These are phyloP conservation scores for Pleurostoma richardsiae DNA, from an alignment of 2,329 filamentous ascomycete species.

Conservation along the genomic window DNA sequence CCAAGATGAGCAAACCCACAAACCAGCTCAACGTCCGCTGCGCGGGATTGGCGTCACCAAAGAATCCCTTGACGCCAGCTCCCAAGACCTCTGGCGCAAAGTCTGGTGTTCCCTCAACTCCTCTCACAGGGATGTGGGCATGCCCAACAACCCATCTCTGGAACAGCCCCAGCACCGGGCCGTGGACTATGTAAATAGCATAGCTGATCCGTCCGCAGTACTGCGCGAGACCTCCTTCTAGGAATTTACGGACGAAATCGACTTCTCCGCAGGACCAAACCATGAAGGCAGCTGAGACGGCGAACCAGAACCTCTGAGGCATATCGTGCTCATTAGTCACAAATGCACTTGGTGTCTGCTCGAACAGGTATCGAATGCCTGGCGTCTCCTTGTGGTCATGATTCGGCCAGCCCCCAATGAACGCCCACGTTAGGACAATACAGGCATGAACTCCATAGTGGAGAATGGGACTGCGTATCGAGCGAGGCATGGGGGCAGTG, in stretches of 20 bases:
- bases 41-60: constrained; percentile 19
- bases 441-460: constrained; percentile 14
- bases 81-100: constrained; percentile 15
- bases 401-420: constrained; percentile 36
- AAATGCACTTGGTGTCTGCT: constrained; percentile 26
- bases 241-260: constrained; percentile 25
- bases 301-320: constrained; percentile 32
- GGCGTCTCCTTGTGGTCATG: constrained; percentile 23
- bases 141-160: constrained; percentile 22
- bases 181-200: constrained; percentile 55
- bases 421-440: constrained; percentile 22
- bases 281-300: constrained; percentile 22
- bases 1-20: constrained; percentile 28
- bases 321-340: constrained; percentile 20
- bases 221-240: constrained; percentile 42
- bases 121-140: constrained; percentile 13
- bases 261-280: constrained; percentile 34
- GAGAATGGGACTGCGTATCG: constrained; percentile 7
- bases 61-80: constrained; percentile 23
- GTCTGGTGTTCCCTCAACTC: constrained; percentile 12
- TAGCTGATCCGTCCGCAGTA: constrained; percentile 54
- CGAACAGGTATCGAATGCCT: constrained; percentile 23
- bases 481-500: constrained; percentile 2
- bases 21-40: constrained; percentile 27
- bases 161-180: constrained; percentile 37